A percentile compares a stretch with the other conserved stretches of the same genome.
These are phyloP conservation scores for Saturnispora gosingensis DNA, from an alignment of 805 yeast genomes.

Conservation along the genomic window DNA sequence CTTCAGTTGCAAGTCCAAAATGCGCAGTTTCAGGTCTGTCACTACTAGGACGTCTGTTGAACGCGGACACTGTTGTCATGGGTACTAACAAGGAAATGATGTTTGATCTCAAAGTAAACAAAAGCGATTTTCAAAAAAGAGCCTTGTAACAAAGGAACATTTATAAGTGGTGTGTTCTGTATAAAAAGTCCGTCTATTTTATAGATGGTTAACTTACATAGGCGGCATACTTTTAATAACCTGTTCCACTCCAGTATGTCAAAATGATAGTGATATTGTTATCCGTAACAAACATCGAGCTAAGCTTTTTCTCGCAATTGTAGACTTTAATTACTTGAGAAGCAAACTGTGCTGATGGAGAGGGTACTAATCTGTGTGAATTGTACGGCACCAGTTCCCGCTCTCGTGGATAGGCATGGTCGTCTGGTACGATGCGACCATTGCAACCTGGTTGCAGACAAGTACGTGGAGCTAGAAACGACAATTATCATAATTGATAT, in stretches of 20 bases:
- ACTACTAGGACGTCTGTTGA: not conserved
- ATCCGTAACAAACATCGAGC: not conserved
- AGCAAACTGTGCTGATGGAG: not conserved
- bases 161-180: not conserved
- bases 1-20: not conserved
- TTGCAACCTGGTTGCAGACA: conserved; percentile 75
- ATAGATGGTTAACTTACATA: not conserved
- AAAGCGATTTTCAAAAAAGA: not conserved
- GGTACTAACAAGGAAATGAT: not conserved
- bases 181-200: too few species aligned
- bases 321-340: not conserved
- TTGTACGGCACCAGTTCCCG: conserved; percentile 7
- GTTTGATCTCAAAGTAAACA: not conserved
- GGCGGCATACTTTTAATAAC: not conserved
- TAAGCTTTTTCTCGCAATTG: not conserved
- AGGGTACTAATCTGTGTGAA: conserved; percentile 1
- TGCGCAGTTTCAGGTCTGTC: not conserved
- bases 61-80: not conserved
- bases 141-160: not conserved
- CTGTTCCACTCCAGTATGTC: not conserved
- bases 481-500: conserved; percentile 80
- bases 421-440: conserved; percentile 9
- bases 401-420: conserved; percentile 6
- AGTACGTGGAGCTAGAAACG: conserved; percentile 83
- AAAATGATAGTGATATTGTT: not conserved